Percentiles rank a stretch among this genome's conserved stretches.
Evolutionary conservation across 768 basidiomycete genomes (phyloP).

Genomic region (Favolaschia claudopus): DNA sequence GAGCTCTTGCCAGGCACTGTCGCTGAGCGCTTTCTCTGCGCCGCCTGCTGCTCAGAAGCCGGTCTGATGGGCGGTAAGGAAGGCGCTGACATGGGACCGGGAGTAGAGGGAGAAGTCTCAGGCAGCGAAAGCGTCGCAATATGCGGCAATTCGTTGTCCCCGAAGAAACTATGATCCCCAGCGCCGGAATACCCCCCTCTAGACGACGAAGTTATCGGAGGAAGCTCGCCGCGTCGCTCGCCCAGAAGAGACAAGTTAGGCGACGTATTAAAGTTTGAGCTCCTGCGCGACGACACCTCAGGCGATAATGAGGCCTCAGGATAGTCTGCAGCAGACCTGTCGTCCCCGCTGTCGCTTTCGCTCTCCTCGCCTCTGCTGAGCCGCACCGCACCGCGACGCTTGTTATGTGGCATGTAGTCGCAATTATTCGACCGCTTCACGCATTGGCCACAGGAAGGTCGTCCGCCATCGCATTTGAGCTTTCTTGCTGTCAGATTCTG

Average conservation of each 20-base stretch:
- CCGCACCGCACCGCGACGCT: constrained; percentile 68
- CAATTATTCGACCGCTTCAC: constrained; percentile 79
- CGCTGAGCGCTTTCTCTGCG: constrained; percentile 73
- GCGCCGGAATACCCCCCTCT: constrained; percentile 41
- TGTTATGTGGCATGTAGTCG: constrained; percentile 82
- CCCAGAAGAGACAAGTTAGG: constrained; percentile 49
- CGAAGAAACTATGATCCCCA: constrained; percentile 51
- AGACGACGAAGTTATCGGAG: constrained; percentile 47
- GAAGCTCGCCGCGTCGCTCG: constrained; percentile 55
- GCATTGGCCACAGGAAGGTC: constrained; percentile 85
- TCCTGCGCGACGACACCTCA: constrained; percentile 57
- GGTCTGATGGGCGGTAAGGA: constrained; percentile 71
- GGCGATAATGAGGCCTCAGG: constrained; percentile 66
- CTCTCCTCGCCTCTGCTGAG: constrained; percentile 71
- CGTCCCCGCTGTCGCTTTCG: constrained; percentile 73
- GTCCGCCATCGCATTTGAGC: constrained; percentile 87
- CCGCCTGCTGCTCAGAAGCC: constrained; percentile 71
- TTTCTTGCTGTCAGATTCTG: constrained; percentile 68
- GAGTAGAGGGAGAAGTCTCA: constrained; percentile 62
- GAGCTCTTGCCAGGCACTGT: constrained; percentile 70
- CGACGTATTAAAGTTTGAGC: constrained; percentile 56
- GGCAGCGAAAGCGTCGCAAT: constrained; percentile 74
- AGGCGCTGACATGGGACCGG: constrained; percentile 67
- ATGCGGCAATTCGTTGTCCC: constrained; percentile 72
- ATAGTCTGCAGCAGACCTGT: constrained; percentile 58